These are phyloP conservation scores for Crepidotus variabilis DNA, from an alignment of 768 basidiomycete genomes.

Conservation along the genomic window DNA sequence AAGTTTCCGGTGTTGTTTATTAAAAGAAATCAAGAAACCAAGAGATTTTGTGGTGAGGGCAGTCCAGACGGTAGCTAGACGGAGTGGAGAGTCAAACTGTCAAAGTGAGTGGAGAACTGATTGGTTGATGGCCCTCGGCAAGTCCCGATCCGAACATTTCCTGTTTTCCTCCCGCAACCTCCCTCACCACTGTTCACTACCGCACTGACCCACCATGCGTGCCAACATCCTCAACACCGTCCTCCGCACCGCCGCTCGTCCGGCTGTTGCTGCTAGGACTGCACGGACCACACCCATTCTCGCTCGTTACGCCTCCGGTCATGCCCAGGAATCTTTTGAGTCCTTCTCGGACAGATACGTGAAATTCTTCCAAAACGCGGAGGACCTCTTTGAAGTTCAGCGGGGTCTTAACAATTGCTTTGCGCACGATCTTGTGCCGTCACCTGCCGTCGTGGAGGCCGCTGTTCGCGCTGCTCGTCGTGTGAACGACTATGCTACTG, in stretches of 20 bases:
- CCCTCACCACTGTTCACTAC: slow-evolving; percentile 11
- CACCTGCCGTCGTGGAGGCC: slow-evolving; percentile 79
- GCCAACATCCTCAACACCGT: slow-evolving; percentile 56
- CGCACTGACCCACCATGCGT: slow-evolving; percentile 43
- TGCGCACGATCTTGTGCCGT: slow-evolving; percentile 94
- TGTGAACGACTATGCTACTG: slow-evolving; percentile 96
- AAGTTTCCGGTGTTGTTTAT: too few species aligned
- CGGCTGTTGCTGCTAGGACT: slow-evolving; percentile 32
- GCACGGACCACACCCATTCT: slow-evolving; percentile 38
- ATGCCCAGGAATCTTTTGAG: slow-evolving; percentile 90
- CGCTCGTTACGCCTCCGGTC: slow-evolving; percentile 49
- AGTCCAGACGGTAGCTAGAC: neutral
- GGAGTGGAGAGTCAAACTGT: neutral
- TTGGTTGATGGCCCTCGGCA: slow-evolving; percentile 22
- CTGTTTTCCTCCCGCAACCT: slow-evolving; percentile 18
- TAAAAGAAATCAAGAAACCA: neutral
- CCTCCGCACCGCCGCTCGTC: slow-evolving; percentile 57
- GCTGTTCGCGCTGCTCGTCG: slow-evolving; percentile 84
- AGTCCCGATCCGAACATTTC: slow-evolving; percentile 25
- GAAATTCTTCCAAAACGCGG: slow-evolving; percentile 86
- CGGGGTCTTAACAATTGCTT: slow-evolving; percentile 99
- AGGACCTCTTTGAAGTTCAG: slow-evolving; percentile 98
- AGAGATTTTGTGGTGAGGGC: neutral
- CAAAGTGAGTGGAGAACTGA: slow-evolving; percentile 5
- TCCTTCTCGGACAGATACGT: slow-evolving; percentile 93